These are phyloP conservation scores for Chamaecrista fasciculata DNA, from an alignment of 306 rosid genomes.

Conservation along the genomic window DNA sequence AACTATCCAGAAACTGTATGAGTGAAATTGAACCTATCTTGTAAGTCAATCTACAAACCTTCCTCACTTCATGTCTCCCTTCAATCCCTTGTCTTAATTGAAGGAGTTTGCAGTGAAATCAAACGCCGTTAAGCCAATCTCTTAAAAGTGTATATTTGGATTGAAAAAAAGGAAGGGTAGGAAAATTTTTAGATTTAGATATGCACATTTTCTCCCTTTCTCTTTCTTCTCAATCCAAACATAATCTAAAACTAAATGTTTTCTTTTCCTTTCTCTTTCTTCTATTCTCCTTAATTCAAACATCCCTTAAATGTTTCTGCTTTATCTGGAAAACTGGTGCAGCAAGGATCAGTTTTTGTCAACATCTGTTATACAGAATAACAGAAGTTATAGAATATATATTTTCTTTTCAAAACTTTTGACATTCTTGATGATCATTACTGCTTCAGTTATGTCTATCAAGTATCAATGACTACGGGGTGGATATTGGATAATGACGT, in stretches of 20 bases:
- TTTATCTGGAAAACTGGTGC: neutral
- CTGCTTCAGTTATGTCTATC: no score
- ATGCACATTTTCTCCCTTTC: no score
- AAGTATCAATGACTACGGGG: no score
- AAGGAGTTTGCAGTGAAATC: slow-evolving; percentile 1
- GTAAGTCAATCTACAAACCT: slow-evolving; percentile 20
- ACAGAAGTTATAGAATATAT: no score
- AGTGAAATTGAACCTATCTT: slow-evolving; percentile 9
- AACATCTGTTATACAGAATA: neutral
- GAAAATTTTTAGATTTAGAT: no score
- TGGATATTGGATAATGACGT: no score
- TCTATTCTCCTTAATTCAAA: neutral
- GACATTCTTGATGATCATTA: no score
- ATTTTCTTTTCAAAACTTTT: no score
- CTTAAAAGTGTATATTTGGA: neutral
- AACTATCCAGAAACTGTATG: slow-evolving; percentile 33
- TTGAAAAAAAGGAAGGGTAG: neutral
- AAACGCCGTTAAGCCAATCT: neutral
- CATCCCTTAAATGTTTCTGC: neutral
- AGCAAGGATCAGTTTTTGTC: neutral
- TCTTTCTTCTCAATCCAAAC: no score
- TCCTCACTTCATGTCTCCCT: neutral
- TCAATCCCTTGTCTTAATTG: neutral
- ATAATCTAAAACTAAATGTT: neutral
- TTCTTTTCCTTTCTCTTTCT: neutral